These are phyloP conservation scores for Athelia sp. DNA, from an alignment of 1,284 basidiomycete species.

Conservation along the genomic window DNA sequence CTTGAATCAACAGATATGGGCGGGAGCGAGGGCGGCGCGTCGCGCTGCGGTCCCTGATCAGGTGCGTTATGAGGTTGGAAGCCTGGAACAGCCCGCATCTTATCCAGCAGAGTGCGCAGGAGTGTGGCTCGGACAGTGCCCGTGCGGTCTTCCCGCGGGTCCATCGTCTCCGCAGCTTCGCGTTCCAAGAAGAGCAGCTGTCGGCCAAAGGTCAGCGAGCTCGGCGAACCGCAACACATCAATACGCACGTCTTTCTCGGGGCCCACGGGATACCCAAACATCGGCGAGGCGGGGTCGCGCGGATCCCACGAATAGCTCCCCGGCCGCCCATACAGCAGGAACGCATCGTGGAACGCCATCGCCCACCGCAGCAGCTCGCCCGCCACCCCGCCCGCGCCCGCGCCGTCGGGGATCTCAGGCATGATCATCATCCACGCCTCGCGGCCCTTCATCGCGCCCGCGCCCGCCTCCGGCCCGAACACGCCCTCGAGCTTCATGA, in stretches of 20 bases:
- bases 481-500: slow-evolving; percentile 84
- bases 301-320: slow-evolving; percentile 83
- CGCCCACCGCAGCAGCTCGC: slow-evolving; percentile 93
- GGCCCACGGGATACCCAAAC: slow-evolving; percentile 80
- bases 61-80: slow-evolving; percentile 13
- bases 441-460: slow-evolving; percentile 51
- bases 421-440: slow-evolving; percentile 87
- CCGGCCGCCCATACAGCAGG: slow-evolving; percentile 80
- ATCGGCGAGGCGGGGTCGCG: slow-evolving; percentile 71
- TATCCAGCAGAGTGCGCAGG: slow-evolving; percentile 58
- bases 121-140: slow-evolving; percentile 63
- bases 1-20: slow-evolving; percentile 11
- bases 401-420: slow-evolving; percentile 50
- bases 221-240: background rate
- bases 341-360: slow-evolving; percentile 87
- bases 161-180: slow-evolving; percentile 74
- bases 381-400: slow-evolving; percentile 15
- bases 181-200: slow-evolving; percentile 87
- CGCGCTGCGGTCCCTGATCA: slow-evolving; percentile 14
- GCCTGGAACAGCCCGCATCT: slow-evolving; percentile 44
- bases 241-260: slow-evolving; percentile 60
- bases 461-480: slow-evolving; percentile 76
- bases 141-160: slow-evolving; percentile 76
- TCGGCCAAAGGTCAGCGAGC: slow-evolving; percentile 6
- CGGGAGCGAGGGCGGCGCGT: slow-evolving; percentile 27